Conservation (phyloP, 2,329 filamentous ascomycete genomes). For the Fusarium sp. region DNA sequence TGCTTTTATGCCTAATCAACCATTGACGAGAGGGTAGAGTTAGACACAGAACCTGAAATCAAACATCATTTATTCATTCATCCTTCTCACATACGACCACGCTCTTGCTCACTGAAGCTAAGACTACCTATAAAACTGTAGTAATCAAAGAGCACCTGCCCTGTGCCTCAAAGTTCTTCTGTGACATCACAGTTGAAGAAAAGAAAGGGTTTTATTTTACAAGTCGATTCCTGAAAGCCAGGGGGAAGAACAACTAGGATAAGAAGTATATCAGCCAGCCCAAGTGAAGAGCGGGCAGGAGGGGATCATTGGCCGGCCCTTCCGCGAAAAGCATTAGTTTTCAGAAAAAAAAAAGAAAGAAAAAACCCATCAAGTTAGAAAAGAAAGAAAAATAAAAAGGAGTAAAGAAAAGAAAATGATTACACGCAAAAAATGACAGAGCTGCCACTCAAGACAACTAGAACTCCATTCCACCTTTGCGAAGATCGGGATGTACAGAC, state of each 20-base stretch:
- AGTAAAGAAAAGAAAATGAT: slow-evolving; percentile 31
- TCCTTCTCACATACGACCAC: slow-evolving; percentile 32
- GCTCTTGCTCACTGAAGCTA: slow-evolving; percentile 23
- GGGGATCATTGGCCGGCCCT: slow-evolving; percentile 5
- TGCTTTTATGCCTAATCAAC: neutral
- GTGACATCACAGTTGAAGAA: slow-evolving; percentile 17
- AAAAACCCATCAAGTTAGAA: slow-evolving; percentile 15
- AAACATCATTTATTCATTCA: slow-evolving; percentile 47
- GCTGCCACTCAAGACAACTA: slow-evolving; percentile 32
- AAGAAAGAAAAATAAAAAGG: slow-evolving; percentile 27
- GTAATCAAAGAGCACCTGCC: slow-evolving; percentile 1
- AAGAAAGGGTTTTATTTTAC: slow-evolving; percentile 39
- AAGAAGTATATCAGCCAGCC: slow-evolving; percentile 23
- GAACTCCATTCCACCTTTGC: slow-evolving; percentile 46
- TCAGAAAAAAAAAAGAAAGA: neutral
- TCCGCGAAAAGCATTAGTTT: slow-evolving; percentile 27
- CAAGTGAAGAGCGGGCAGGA: slow-evolving; percentile 21
- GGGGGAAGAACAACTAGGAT: slow-evolving; percentile 35
- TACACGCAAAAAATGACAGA: slow-evolving; percentile 33
- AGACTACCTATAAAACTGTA: slow-evolving; percentile 22
- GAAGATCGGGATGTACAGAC: slow-evolving; percentile 44
- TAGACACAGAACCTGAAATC: slow-evolving; percentile 2
- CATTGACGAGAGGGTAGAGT: neutral
- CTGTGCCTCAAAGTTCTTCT: slow-evolving; percentile 6
- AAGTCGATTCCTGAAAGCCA: slow-evolving; percentile 35